Evolutionary conservation across 768 basidiomycete genomes (phyloP), one percentile per base, ranked within the genome.

Genomic region (Zangia roseola): DNA sequence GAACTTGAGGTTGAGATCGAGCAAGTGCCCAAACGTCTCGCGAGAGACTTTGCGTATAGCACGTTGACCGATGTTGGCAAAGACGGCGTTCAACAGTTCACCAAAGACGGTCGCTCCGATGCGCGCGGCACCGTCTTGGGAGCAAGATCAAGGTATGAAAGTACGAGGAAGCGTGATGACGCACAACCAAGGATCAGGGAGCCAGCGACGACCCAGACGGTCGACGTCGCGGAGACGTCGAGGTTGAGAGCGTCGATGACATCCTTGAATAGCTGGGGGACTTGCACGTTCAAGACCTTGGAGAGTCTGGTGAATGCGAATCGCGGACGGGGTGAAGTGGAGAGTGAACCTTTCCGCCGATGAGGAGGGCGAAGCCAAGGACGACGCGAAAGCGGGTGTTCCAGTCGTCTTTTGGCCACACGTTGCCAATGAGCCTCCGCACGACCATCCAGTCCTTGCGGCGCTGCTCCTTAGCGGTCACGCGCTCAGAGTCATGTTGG

Each of bases 261-360:
- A 23, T 77, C 69, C 70, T 97, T 98, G 80, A 99, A 99, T 52
- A 98, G 73, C 56, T 91, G 81, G 1, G 97, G 97, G n/a, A 99
- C 94, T 77, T 98, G 95, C 1, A 99, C 97, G 64, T 97, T 99
- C 48, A 97, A 71, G 37, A 97, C 71, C 93, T 94, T 47, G 37
- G 4, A 13, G 12, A n/a, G 5, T 7, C 33, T n/a, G 14, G 21
- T 61, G 45, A 53, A 10, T 20, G 34, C 9, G 16, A 40, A 19
- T 39, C 10, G 12, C 20, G 33, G 12, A 26, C 7, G 10, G 3
- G 35, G 6, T 20, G 37, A 23, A 17, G 26, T 16, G 20, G 43
- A 2, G 10, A 50, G 25, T 77, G 47, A 44, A 94, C 91, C 80
- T 99, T 99, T 43, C 91, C 93, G 14, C 79, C 72, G 38, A 97